These are phyloP conservation scores for Salisapilia sapeloensis DNA, from an alignment of 352 stramenopile genomes.

Conservation along the genomic window DNA sequence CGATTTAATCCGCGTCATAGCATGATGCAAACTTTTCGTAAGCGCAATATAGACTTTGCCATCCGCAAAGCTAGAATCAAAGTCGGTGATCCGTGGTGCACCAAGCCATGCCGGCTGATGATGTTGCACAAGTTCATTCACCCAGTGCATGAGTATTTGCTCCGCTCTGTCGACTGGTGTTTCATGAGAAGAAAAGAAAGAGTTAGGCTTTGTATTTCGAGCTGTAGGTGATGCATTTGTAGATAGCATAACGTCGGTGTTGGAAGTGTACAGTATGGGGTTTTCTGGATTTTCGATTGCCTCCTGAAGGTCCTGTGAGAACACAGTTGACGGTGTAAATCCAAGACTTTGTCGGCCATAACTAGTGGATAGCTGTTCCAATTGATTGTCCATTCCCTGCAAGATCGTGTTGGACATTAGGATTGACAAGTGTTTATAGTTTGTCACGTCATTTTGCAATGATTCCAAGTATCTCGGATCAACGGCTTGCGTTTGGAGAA, in stretches of 20 bases:
- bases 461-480: slow-evolving; percentile 33
- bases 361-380: slow-evolving; percentile 37
- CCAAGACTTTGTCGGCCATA: slow-evolving; percentile 48
- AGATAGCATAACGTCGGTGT: background rate
- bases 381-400: slow-evolving; percentile 28
- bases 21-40: slow-evolving; percentile 41
- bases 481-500: slow-evolving; percentile 26
- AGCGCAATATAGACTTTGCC: slow-evolving; percentile 31
- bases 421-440: slow-evolving; percentile 61
- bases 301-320: slow-evolving; percentile 42
- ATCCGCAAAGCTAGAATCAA: slow-evolving; percentile 44
- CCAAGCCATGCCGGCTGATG: slow-evolving; percentile 31
- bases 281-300: slow-evolving; percentile 47
- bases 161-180: slow-evolving; percentile 44
- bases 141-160: slow-evolving; percentile 58
- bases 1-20: slow-evolving; percentile 26
- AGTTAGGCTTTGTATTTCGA: background rate
- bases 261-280: slow-evolving; percentile 38
- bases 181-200: slow-evolving; percentile 17
- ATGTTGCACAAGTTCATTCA: slow-evolving; percentile 31
- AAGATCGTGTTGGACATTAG: slow-evolving; percentile 26
- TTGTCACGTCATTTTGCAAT: slow-evolving; percentile 28
- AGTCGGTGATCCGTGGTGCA: slow-evolving; percentile 34
- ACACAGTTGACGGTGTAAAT: too few relatives aligned
- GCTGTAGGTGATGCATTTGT: background rate